Evolutionary conservation across 352 stramenopile genomes (phyloP), one percentile per base, ranked within the genome.

Genomic region (Phytophthora sp.): DNA sequence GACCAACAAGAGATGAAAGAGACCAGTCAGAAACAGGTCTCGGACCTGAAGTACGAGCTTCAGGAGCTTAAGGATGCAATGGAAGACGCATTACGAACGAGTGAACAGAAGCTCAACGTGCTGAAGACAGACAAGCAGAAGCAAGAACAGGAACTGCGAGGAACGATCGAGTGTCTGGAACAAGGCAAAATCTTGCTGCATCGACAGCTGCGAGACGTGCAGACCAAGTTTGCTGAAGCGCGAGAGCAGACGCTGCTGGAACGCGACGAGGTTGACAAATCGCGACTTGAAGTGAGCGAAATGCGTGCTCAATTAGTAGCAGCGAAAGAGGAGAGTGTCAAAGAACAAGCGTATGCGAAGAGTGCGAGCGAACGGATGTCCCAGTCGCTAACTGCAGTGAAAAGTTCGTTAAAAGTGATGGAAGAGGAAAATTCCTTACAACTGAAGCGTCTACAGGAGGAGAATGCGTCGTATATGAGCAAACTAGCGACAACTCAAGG

Each of bases 401-500:
- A 91, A 44, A 63, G 56, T 6, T 88, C 86, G 0, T 49, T 93
- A 20, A 77, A 84, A 23, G 61, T 67, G 0, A 73, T 91, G 67
- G 86, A 91, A 50, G 70, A 85, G n/a, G 82, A 92, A 29, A 91
- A 91, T 52, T 82, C 77, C 21, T 29, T 65, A 20, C 69, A 74
- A 1, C 84, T 91, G 21, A 58, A 74, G 44, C 77, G 76, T 5
- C 60, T 90, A 0, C 77, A 90, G 12, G 77, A 76, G 6, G 83
- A 90, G 20, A 80, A 80, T 8, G 30, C 58, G 0, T 41, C 74
- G 44, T 88, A 84, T 35, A 76, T 91, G 67, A 39, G 68, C 15
- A 86, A 89, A 41, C 51, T 91, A 24, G 83, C 83, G 2, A 71
- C 74, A 12, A 63, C 77, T 2, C 80, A 91, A 69, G 80, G 77